Percentiles rank a stretch among this genome's conserved stretches.
Evolutionary conservation across 2,329 filamentous ascomycete genomes (phyloP).

Genomic region (Sporothrix dimorphospora): DNA sequence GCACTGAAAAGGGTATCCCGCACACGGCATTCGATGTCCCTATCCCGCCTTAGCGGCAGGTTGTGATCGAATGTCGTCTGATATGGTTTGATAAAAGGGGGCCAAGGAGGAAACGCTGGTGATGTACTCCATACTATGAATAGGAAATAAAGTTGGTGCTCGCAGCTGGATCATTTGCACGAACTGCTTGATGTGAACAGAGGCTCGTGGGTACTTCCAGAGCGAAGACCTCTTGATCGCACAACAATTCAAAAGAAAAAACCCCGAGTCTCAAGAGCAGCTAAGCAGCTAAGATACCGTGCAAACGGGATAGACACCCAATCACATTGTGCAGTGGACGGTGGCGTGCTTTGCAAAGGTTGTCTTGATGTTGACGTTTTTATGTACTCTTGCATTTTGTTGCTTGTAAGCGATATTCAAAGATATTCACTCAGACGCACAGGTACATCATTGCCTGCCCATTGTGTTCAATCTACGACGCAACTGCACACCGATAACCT

Average conservation of each 20-base stretch:
- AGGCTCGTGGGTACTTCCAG: not conserved
- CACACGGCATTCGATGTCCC: not conserved
- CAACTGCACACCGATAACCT: not conserved
- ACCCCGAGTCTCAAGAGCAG: no score
- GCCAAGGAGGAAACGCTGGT: not conserved
- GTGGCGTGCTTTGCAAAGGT: not conserved
- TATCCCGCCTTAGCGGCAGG: not conserved
- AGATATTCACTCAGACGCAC: not conserved
- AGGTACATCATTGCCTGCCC: not conserved
- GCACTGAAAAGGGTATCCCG: not conserved
- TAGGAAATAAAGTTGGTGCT: no score
- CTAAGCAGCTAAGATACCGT: not conserved
- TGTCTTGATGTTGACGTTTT: not conserved
- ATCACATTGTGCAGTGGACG: not conserved
- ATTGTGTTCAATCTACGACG: not conserved
- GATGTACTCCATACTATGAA: not conserved
- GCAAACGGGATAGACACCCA: not conserved
- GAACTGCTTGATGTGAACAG: not conserved
- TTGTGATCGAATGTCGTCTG: conserved; percentile 1
- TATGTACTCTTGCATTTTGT: not conserved
- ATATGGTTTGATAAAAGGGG: not conserved
- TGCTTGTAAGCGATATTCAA: not conserved
- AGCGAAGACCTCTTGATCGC: not conserved
- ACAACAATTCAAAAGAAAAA: not conserved
- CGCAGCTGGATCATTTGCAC: not conserved